Percentiles rank a stretch among this genome's conserved stretches.
phyloP scores from a whole-genome alignment of 352 stramenopile species.

The Phytophthora syringae region DNA sequence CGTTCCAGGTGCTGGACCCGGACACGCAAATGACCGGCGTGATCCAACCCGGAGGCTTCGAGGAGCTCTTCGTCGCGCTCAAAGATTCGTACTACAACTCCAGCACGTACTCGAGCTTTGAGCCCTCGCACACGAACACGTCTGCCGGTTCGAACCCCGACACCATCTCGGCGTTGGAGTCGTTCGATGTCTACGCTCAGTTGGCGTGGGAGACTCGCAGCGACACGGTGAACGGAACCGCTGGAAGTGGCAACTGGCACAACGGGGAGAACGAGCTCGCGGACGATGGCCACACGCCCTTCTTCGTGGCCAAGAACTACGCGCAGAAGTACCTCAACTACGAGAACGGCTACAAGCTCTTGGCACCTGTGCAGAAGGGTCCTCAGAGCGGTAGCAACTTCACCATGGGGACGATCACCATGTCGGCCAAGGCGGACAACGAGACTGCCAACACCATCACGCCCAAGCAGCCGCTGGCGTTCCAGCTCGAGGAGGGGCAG shows the following conservation, averaged over 20 bases:
- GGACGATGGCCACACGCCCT: slow-evolving; percentile 48
- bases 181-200: slow-evolving; percentile 58
- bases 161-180: slow-evolving; percentile 48
- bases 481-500: slow-evolving; percentile 60
- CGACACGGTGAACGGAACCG: slow-evolving; percentile 50
- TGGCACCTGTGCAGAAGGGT: slow-evolving; percentile 54
- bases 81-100: slow-evolving; percentile 49
- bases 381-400: slow-evolving; percentile 61
- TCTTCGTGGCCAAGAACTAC: slow-evolving; percentile 66
- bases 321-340: slow-evolving; percentile 66
- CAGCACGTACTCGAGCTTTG: slow-evolving; percentile 51
- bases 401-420: slow-evolving; percentile 60
- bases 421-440: slow-evolving; percentile 54
- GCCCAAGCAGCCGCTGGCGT: slow-evolving; percentile 51
- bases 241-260: slow-evolving; percentile 57
- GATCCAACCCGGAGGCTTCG: slow-evolving; percentile 60
- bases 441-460: slow-evolving; percentile 45
- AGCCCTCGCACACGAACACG: slow-evolving; percentile 36
- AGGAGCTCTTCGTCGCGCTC: slow-evolving; percentile 62
- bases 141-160: slow-evolving; percentile 39
- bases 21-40: slow-evolving; percentile 66
- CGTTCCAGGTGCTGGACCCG: slow-evolving; percentile 60
- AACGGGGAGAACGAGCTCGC: slow-evolving; percentile 55
- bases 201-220: slow-evolving; percentile 46
- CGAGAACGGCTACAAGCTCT: slow-evolving; percentile 58